These are phyloP conservation scores for Coemansia furcata DNA, from an alignment of 192 early-diverging fungal genomes.

Conservation along the genomic window DNA sequence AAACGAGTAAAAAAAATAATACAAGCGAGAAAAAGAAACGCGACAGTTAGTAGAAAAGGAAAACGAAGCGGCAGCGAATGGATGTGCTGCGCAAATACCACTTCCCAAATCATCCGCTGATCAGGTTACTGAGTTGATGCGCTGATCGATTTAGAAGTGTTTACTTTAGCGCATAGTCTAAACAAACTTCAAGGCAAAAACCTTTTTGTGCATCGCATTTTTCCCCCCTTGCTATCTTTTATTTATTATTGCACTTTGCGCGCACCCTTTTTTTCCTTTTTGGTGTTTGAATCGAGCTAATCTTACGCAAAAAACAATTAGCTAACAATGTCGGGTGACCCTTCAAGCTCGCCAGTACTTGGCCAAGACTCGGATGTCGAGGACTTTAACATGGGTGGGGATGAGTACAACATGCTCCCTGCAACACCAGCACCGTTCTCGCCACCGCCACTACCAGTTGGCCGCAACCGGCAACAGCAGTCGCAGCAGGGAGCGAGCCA, in stretches of 20 bases:
- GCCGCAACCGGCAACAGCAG: conserved; percentile 11
- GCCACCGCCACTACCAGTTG: conserved; percentile 16
- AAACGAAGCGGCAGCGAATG: neutral
- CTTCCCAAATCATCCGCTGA: neutral
- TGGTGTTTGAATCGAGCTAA: conserved; percentile 3
- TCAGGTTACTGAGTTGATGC: neutral
- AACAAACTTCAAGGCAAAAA: conserved; percentile 5
- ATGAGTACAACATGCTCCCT: conserved; percentile 41
- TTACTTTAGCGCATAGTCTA: neutral
- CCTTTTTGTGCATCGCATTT: neutral
- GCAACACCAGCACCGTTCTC: conserved; percentile 47
- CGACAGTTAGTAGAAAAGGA: neutral
- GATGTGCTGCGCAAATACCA: neutral
- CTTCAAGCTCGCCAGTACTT: conserved; percentile 36
- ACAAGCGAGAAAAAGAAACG: neutral
- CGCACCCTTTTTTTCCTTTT: neutral
- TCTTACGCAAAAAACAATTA: neutral
- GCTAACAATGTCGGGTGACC: conserved; percentile 27
- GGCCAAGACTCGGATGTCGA: conserved; percentile 38
- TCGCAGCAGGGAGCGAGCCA: conserved; percentile 1
- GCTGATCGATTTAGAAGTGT: conserved; percentile 1
- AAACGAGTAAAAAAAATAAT: neutral
- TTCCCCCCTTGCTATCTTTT: conserved; percentile 1
- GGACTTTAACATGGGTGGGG: conserved; percentile 6
- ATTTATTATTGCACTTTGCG: conserved; percentile 7